Base-by-base conservation (phyloP, 306 rosid genomes). In the Glycine tomentella region DNA sequence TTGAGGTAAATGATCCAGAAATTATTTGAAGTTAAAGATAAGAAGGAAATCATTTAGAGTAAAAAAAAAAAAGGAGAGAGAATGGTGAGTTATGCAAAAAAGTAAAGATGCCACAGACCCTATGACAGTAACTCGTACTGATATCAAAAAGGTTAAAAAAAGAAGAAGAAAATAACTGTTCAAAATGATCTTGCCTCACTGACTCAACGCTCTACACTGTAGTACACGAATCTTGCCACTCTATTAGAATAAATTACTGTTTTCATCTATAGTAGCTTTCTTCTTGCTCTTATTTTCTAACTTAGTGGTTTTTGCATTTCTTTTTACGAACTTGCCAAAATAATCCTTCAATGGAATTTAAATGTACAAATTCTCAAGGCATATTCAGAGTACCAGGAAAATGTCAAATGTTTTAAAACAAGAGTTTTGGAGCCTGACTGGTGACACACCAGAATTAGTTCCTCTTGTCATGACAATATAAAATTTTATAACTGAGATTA, bases 1-100 rank as follows among this genome's bases (percentile, higher is more conserved):
- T 56, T 85, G 64, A 67, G 68, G 71, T 75, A 40, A 64, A 48
- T 69, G 59, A 81, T 89, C 94, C 98, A 92, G 75, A 50, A 62
- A 69, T 53, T 63, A 48, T 59, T 79, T 25, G 4, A 65, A 33
- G 13, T 51, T 40, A 49, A 53, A 49, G 59, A 66, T 16, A 52
- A 69, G 8, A 56, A 62, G 25, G 48, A 83, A 65, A 57, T 31
- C 36, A 65, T 25, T 40, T 5, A 46, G 52, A 0, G 62, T n/a
- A 46, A 56, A 64, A 25, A 15, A n/a, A n/a, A n/a, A 69, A 2
- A 38, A 1, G 59, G 17, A 74, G 31, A 20, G 13, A 20, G 64
- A 9, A 17, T 58, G 64, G 36, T 58, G 64, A 20, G 12, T 17
- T 17, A 15, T 7, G 5, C n/a, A 15, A 7, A 56, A 56, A 57